A percentile compares a stretch with the other conserved stretches of the same genome.
These are phyloP conservation scores for Curvularia hawaiiensis DNA, from an alignment of 2,329 filamentous ascomycete species.

Conservation along the genomic window DNA sequence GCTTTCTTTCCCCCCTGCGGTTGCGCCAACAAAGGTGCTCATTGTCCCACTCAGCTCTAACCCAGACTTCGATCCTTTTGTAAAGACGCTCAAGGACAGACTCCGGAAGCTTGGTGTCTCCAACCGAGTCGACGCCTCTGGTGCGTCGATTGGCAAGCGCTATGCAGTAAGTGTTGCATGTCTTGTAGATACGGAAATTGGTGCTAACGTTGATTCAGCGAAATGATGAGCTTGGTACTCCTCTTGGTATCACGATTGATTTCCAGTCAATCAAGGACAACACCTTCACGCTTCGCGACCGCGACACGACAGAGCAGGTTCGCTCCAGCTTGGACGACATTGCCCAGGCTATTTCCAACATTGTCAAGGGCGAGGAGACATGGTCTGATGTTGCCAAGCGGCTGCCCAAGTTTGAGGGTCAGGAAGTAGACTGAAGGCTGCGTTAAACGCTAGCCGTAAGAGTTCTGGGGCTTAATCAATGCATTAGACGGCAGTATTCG, in stretches of 20 bases:
- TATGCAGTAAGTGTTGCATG: conserved; percentile 56
- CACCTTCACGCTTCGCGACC: conserved; percentile 85
- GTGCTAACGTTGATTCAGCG: conserved; percentile 53
- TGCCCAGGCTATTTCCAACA: conserved; percentile 70
- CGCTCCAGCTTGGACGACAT: conserved; percentile 82
- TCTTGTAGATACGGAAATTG: neutral
- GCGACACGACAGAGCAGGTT: conserved; percentile 86
- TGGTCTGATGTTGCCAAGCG: conserved; percentile 76
- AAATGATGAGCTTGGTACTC: conserved; percentile 95
- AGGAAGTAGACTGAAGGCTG: conserved; percentile 39
- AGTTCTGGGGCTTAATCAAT: neutral
- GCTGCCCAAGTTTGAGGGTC: conserved; percentile 77
- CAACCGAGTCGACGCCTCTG: conserved; percentile 87
- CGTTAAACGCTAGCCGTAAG: neutral
- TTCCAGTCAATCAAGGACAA: conserved; percentile 92
- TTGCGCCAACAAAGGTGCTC: conserved; percentile 95
- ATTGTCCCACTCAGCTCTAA: conserved; percentile 88
- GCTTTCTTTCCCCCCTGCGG: conserved; percentile 73
- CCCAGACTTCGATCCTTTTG: conserved; percentile 77
- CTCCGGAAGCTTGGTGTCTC: conserved; percentile 79
- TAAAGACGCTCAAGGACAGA: conserved; percentile 73
- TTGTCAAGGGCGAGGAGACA: conserved; percentile 66
- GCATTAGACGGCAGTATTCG: neutral
- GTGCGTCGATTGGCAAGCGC: conserved; percentile 90
- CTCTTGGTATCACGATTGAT: conserved; percentile 90